Conservation (phyloP, 2,329 filamentous ascomycete genomes). For the Pseudogymnoascus sp. region DNA sequence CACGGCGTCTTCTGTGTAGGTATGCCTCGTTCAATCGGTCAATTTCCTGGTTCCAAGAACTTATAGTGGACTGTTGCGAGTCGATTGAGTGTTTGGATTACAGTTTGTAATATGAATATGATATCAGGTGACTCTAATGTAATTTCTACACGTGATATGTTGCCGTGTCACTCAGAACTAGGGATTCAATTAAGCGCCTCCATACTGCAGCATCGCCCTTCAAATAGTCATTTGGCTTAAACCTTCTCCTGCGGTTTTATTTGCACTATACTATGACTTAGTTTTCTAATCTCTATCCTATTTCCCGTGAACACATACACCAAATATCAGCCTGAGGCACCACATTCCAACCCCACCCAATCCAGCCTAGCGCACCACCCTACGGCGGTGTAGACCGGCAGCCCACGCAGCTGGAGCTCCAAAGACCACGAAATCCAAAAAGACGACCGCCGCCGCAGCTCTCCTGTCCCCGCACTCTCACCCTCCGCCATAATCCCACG, state of each 20-base stretch:
- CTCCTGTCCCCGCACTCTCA: slow-evolving; percentile 6
- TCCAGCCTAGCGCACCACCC: not conserved
- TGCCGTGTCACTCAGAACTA: too few relatives aligned
- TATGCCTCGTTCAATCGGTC: not conserved
- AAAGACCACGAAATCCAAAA: slow-evolving; percentile 13
- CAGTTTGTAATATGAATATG: not conserved
- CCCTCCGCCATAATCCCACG: not conserved
- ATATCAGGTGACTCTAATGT: not conserved
- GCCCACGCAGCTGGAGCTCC: slow-evolving; percentile 8
- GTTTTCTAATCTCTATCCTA: too few relatives aligned
- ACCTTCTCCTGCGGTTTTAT: too few relatives aligned
- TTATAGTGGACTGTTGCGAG: not conserved
- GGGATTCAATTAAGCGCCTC: too few relatives aligned
- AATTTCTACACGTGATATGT: not conserved
- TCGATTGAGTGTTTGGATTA: too few relatives aligned
- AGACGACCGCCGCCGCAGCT: slow-evolving; percentile 4
- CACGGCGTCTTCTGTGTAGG: too few relatives aligned
- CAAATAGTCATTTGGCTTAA: too few relatives aligned
- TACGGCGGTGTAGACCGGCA: slow-evolving; percentile 1
- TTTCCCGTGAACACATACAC: not conserved
- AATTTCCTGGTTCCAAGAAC: not conserved
- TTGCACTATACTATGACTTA: too few relatives aligned
- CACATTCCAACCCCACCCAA: not conserved
- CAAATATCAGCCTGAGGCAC: not conserved
- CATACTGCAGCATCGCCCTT: too few relatives aligned